These are phyloP conservation scores for Hemileia vastatrix DNA, from an alignment of 1,284 basidiomycete species.

Conservation along the genomic window DNA sequence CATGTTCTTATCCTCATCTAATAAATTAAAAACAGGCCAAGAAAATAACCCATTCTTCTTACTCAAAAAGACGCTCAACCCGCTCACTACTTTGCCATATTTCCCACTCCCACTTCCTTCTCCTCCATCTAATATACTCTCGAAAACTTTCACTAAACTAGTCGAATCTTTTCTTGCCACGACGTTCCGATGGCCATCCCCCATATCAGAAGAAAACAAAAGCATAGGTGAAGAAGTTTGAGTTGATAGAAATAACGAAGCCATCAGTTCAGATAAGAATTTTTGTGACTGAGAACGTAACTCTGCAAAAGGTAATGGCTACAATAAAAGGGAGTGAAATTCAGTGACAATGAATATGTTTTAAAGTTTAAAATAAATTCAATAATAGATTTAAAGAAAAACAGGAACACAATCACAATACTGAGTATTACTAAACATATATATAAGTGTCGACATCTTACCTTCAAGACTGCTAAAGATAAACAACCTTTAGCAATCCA, in stretches of 20 bases:
- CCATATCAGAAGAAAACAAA: too few species aligned
- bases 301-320: conserved; percentile 12
- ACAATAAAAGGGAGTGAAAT: not conserved
- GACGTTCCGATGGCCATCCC: too few species aligned
- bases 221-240: conserved; percentile 11
- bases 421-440: not conserved
- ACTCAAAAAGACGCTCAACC: too few species aligned
- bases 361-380: not conserved
- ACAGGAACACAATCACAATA: not conserved
- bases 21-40: too few species aligned
- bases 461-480: conserved; percentile 70
- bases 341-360: not conserved
- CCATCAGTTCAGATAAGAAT: conserved; percentile 6
- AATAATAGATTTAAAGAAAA: not conserved
- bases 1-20: too few species aligned
- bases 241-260: conserved; percentile 6
- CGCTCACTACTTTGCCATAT: too few species aligned
- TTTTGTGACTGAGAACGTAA: not conserved
- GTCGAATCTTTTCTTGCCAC: too few species aligned
- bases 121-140: too few species aligned
- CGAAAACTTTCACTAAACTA: too few species aligned
- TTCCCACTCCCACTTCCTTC: too few species aligned
- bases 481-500: conserved; percentile 66
- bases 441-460: conserved; percentile 38
- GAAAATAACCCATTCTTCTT: too few species aligned